Base-by-base conservation (phyloP, 2,329 filamentous ascomycete genomes). In the Neofusicoccum cordaticola region DNA sequence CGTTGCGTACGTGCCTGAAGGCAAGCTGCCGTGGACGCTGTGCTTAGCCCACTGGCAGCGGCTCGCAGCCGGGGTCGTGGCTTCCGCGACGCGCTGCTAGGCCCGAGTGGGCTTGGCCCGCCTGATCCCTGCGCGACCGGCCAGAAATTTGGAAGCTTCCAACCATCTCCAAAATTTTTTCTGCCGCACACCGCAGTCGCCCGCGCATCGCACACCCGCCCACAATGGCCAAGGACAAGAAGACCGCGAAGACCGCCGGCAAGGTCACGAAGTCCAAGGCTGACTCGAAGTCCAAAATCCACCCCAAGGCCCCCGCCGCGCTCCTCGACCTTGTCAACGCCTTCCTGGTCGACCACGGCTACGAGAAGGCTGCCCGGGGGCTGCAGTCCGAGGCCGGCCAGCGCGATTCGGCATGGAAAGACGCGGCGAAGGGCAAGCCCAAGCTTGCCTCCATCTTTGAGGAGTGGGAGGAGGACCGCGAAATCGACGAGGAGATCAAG, bases 321-420 rank as follows among this genome's bases (percentile, higher is more conserved):
- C 67, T 75, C 9, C 66, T 78, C 62, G 71, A 72, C 57, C 73
- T 77, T 35, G 71, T 79, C 8, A 67, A 71, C 66, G 56, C 66
- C 39, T 79, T 78, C 67, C 69, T 78, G 57, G 66, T 68, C 27
- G 70, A 75, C 27, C 67, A 76, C 57, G 75, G 76, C 44, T 76
- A 74, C 62, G 67, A 69, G 12, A 69, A 71, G 22, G 71, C 75
- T 17, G 75, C 73, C 13, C 60, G 62, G 51, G 71, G 70, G 34
- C 69, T 78, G 27, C 70, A 72, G 41, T 64, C 58, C 2, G 56
- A 69, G 44, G 63, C 66, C 27, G n/a, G 63, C 22, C 44, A 66
- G 37, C 39, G 53, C 17, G 58, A 62, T 34, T 50, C 22, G n/a
- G 45, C 19, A 22, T 64, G 37, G 52, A 52, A 67, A 44, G 52